phyloP scores from a whole-genome alignment of 805 yeast species.

The Yarrowia porcina region DNA sequence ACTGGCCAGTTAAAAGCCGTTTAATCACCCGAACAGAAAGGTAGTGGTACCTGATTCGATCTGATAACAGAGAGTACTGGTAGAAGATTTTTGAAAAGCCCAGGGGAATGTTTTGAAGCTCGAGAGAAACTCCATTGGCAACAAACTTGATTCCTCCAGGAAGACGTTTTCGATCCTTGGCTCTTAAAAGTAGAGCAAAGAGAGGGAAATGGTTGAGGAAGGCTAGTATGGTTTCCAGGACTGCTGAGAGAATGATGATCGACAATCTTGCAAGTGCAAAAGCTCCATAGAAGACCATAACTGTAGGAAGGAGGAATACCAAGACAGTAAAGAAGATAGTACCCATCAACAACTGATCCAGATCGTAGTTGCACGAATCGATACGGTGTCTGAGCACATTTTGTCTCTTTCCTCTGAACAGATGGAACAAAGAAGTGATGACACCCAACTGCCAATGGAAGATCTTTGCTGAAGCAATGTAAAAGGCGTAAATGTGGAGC shows the following conservation, averaged over 20 bases:
- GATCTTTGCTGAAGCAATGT: constrained; percentile 71
- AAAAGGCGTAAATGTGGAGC: constrained; percentile 72
- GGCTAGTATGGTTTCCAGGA: constrained; percentile 59
- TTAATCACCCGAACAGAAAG: constrained; percentile 43
- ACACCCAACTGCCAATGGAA: constrained; percentile 71
- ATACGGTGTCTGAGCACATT: constrained; percentile 81
- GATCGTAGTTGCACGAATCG: constrained; percentile 77
- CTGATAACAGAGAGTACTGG: constrained; percentile 46
- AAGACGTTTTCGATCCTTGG: constrained; percentile 71
- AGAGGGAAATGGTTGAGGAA: constrained; percentile 80
- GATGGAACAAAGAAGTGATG: constrained; percentile 68
- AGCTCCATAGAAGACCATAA: constrained; percentile 73
- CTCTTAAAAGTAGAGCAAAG: constrained; percentile 71
- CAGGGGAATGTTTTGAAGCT: constrained; percentile 47
- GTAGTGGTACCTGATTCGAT: constrained; percentile 44
- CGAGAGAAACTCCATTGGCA: constrained; percentile 28
- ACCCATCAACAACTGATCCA: constrained; percentile 85
- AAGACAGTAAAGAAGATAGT: constrained; percentile 81
- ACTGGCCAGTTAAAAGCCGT: constrained; percentile 48
- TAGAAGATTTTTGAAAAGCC: constrained; percentile 46
- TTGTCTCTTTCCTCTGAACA: constrained; percentile 85
- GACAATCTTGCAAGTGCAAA: constrained; percentile 61
- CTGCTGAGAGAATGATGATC: constrained; percentile 48
- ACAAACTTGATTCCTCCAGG: constrained; percentile 54
- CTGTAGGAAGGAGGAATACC: constrained; percentile 79